phyloP scores from a whole-genome alignment of 78 protist species.

The Tieghemostelium lacteum region DNA sequence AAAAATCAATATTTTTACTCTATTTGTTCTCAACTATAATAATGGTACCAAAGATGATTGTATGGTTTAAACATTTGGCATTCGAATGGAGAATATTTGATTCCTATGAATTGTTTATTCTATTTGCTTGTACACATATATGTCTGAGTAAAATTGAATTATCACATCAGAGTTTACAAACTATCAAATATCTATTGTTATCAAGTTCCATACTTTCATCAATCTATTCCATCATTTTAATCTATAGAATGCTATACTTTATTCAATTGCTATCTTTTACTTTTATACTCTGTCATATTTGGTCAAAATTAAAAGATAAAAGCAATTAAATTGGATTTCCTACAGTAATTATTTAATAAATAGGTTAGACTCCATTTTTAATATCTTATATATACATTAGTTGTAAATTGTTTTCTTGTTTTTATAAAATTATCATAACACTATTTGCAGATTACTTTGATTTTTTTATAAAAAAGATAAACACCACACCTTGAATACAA shows the following conservation, averaged over 20 bases:
- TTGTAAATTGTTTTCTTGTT: no score
- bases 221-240: neutral
- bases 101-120: constrained; percentile 59
- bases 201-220: neutral
- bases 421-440: no score
- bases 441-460: no score
- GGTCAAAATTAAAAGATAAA: constrained; percentile 62
- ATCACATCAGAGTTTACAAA: constrained; percentile 12
- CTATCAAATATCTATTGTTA: constrained; percentile 11
- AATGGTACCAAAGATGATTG: constrained; percentile 51
- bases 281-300: constrained; percentile 55
- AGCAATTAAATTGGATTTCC: constrained; percentile 19
- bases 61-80: constrained; percentile 70
- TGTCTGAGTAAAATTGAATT: constrained; percentile 44
- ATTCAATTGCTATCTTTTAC: constrained; percentile 38
- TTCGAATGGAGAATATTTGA: constrained; percentile 71
- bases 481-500: no score
- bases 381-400: no score
- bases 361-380: no score
- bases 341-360: no score
- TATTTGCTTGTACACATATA: constrained; percentile 49
- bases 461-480: no score
- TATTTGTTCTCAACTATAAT: constrained; percentile 50
- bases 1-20: constrained; percentile 53
- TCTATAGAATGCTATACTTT: constrained; percentile 24